These are phyloP conservation scores for Daldinia bambusicola DNA, from an alignment of 495 filamentous ascomycete species.

Conservation along the genomic window DNA sequence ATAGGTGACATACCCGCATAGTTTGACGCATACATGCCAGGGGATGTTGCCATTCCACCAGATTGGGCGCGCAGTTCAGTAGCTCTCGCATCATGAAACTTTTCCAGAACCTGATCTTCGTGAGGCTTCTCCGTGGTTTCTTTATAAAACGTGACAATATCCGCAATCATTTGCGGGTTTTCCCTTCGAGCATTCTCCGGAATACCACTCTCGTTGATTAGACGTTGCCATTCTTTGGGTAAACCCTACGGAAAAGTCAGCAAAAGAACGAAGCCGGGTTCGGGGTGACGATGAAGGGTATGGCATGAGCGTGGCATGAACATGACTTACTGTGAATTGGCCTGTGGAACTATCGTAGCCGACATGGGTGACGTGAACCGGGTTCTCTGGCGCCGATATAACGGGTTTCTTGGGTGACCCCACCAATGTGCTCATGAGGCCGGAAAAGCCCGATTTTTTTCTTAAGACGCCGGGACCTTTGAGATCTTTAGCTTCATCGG, in stretches of 20 bases:
- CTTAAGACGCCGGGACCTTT: constrained; percentile 68
- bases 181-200: constrained; percentile 95
- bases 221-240: constrained; percentile 96
- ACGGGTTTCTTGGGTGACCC: constrained; percentile 89
- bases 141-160: constrained; percentile 96
- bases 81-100: constrained; percentile 86
- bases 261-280: constrained; percentile 27
- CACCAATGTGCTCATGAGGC: constrained; percentile 91
- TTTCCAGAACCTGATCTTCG: constrained; percentile 92
- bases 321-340: constrained; percentile 85
- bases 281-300: constrained; percentile 22
- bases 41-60: constrained; percentile 55
- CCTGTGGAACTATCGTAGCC: constrained; percentile 97
- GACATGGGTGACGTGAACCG: constrained; percentile 97
- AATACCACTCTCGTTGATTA: constrained; percentile 95
- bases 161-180: constrained; percentile 91
- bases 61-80: constrained; percentile 63
- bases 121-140: constrained; percentile 82
- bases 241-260: constrained; percentile 70
- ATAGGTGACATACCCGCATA: constrained; percentile 68
- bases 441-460: constrained; percentile 95
- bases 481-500: constrained; percentile 78
- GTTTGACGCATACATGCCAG: constrained; percentile 59
- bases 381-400: constrained; percentile 96
- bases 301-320: neutral